Conservation (phyloP, 1,139 yeast genomes). For the Kodamaea arcana region DNA sequence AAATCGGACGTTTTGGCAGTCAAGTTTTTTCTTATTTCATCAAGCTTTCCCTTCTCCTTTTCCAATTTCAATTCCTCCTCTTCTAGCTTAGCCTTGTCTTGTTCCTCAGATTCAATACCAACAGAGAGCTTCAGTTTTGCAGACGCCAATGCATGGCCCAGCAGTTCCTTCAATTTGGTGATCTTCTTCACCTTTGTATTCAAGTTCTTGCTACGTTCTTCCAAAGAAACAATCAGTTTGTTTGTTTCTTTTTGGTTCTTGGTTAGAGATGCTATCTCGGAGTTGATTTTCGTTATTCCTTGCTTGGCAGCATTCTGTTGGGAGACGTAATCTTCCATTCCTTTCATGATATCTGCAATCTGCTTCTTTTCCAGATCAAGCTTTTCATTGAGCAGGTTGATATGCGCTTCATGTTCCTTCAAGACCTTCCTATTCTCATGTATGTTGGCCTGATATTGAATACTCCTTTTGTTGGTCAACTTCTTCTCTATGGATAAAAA, state of each 20-base stretch:
- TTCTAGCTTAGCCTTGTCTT: slow-evolving; percentile 38
- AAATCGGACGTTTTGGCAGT: slow-evolving; percentile 70
- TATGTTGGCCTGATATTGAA: slow-evolving; percentile 54
- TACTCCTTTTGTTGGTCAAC: slow-evolving; percentile 50
- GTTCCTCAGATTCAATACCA: slow-evolving; percentile 40
- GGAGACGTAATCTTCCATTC: slow-evolving; percentile 36
- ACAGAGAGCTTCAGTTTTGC: slow-evolving; percentile 46
- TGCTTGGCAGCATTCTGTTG: slow-evolving; percentile 30
- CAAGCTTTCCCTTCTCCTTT: slow-evolving; percentile 53
- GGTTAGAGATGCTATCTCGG: slow-evolving; percentile 31
- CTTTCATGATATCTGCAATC: slow-evolving; percentile 38
- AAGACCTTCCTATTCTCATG: slow-evolving; percentile 38
- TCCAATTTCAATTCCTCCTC: slow-evolving; percentile 45
- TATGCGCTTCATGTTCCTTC: slow-evolving; percentile 30
- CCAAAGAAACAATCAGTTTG: slow-evolving; percentile 59
- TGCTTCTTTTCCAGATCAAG: slow-evolving; percentile 47
- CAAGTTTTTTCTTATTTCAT: slow-evolving; percentile 59
- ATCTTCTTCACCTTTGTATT: slow-evolving; percentile 59
- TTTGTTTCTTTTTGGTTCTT: slow-evolving; percentile 36
- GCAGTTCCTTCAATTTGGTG: slow-evolving; percentile 43
- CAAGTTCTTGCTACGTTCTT: slow-evolving; percentile 69
- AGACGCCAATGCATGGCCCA: slow-evolving; percentile 35
- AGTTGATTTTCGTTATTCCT: slow-evolving; percentile 24
- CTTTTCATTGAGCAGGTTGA: slow-evolving; percentile 36
- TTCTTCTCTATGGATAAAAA: slow-evolving; percentile 65